phyloP scores from a whole-genome alignment of 371 early-diverging fungal species.

The Mortierella polycephala region DNA sequence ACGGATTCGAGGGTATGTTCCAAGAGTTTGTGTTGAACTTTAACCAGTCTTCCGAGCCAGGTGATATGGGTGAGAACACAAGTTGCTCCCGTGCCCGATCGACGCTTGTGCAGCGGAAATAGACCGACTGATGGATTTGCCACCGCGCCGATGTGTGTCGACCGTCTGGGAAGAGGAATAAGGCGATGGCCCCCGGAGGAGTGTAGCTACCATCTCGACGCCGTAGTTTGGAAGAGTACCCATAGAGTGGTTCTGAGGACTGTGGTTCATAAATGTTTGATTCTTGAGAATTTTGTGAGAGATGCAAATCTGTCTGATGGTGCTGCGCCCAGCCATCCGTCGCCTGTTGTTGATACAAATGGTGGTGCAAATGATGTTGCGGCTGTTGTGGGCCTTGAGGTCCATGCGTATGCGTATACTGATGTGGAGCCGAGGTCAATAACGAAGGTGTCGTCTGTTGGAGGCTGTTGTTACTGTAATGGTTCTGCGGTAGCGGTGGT shows the following conservation, averaged over 20 bases:
- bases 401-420: too few relatives aligned
- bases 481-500: conserved; percentile 18
- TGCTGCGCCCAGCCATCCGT: conserved; percentile 4
- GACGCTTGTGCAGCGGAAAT: conserved; percentile 28
- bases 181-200: conserved; percentile 30
- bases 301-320: conserved; percentile 20
- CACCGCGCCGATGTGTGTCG: conserved; percentile 42
- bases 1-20: conserved; percentile 19
- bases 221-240: neutral
- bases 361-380: conserved; percentile 12
- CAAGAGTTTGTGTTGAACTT: conserved; percentile 40
- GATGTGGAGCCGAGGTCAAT: too few relatives aligned
- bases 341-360: conserved; percentile 20
- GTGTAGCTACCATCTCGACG: conserved; percentile 17
- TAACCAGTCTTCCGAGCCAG: conserved; percentile 14
- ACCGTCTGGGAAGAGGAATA: conserved; percentile 41
- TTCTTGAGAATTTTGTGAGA: conserved; percentile 9
- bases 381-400: neutral
- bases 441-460: neutral
- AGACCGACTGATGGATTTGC: conserved; percentile 41
- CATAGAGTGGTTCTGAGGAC: neutral
- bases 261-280: conserved; percentile 2
- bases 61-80: conserved; percentile 30
- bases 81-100: conserved; percentile 43
- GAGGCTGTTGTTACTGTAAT: conserved; percentile 6